Conservation (phyloP, 2,329 filamentous ascomycete genomes). For the Fusarium redolens region DNA sequence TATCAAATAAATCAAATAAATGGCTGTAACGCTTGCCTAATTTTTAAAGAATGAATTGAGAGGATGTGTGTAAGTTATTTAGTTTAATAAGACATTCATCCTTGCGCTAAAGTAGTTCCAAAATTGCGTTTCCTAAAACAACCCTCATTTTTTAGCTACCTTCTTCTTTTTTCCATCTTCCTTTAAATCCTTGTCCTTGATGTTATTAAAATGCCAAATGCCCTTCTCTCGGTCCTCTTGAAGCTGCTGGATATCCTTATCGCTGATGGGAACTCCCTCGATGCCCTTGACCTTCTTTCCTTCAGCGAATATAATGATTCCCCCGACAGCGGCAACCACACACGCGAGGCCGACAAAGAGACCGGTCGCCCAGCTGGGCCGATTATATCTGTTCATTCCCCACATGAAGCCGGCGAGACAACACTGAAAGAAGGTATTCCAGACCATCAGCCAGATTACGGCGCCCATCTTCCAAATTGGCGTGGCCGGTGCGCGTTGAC, state of each 20-base stretch:
- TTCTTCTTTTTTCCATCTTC: constrained; percentile 34
- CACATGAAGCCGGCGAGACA: constrained; percentile 85
- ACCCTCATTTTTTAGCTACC: constrained; percentile 32
- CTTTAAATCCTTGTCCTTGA: constrained; percentile 50
- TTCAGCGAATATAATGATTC: constrained; percentile 76
- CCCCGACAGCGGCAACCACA: constrained; percentile 74
- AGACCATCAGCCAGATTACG: constrained; percentile 81
- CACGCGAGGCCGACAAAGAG: constrained; percentile 81
- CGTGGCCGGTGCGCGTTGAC: constrained; percentile 75
- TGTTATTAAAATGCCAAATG: constrained; percentile 64
- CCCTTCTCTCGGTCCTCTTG: constrained; percentile 64
- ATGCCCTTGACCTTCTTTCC: constrained; percentile 77
- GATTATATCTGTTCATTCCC: constrained; percentile 76
- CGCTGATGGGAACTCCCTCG: constrained; percentile 75
- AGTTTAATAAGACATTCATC: neutral
- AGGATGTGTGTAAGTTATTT: neutral
- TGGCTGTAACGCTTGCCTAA: neutral
- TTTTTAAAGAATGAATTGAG: neutral
- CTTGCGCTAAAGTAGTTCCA: neutral
- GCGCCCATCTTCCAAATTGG: constrained; percentile 80
- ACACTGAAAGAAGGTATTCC: constrained; percentile 82
- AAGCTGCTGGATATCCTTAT: constrained; percentile 63
- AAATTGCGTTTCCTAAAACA: neutral
- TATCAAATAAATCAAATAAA: neutral
- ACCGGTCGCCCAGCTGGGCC: constrained; percentile 83